Base-by-base conservation (phyloP, 2,329 filamentous ascomycete genomes). In the Stagonosporopsis chrysanthemi region DNA sequence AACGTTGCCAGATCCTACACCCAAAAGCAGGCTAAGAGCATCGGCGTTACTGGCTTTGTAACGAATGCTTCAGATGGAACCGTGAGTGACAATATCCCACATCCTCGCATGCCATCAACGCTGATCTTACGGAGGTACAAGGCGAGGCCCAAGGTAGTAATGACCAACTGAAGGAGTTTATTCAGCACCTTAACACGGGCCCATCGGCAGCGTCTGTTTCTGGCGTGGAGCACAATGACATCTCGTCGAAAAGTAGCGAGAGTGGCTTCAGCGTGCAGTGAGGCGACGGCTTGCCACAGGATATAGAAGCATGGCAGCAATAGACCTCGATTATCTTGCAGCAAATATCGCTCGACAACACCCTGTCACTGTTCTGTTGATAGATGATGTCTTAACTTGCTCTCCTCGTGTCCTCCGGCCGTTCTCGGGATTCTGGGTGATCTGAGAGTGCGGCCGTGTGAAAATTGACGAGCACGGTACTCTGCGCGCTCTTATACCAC, bases 71-170 rank as follows among this genome's bases (percentile, higher is more conserved):
- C 73, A 11, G 79, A 82, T 60, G 81, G 81, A 39, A 77, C 72
- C 7, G 80, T 80, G 64, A 43, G 70, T 52, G 24, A 9, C 28
- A 28, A 9, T 33, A 12, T 6, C 24, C 11, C 3, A 33, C 8
- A 14, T 19, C 2, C 9, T 24, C 26, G 5, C 9, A 4, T 11
- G 12, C 11, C 15, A 6, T 46, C 39, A 15, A 29, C 38, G 36
- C 60, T 72, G 33, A 70, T 31, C 22, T 29, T 26, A 2, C 11
- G 4, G 64, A 97, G 91, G 93, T 98, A 43, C 87, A 91, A 71
- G 94, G 94, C 24, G 93, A 97, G 78, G 92, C 89, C 5, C 94
- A 98, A 74, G 93, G 92, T 28, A 81, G 84, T 2, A 82, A 87
- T 1, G 83, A 86, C 0, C 77, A 83, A 2, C 74, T 98, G 24